Conservation (phyloP, 495 filamentous ascomycete genomes). For the Trichodelitschia bisporula region DNA sequence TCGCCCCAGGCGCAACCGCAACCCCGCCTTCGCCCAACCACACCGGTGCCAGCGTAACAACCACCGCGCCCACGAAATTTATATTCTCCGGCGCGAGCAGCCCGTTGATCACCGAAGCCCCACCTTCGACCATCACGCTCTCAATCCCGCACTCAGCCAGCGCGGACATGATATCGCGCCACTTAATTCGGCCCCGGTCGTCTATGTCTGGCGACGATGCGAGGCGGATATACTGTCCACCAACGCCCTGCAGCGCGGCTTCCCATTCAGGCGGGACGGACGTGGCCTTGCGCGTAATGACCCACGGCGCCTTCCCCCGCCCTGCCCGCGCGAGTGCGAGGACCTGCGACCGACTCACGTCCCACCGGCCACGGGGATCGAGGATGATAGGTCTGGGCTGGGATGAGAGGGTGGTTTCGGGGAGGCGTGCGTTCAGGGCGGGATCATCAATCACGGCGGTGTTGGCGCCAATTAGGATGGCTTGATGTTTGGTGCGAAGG, state of each 20-base stretch:
- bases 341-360: slow-evolving; percentile 29
- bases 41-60: slow-evolving; percentile 2
- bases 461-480: slow-evolving; percentile 62
- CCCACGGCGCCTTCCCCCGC: slow-evolving; percentile 45
- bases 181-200: too few relatives aligned
- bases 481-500: slow-evolving; percentile 56
- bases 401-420: slow-evolving; percentile 25
- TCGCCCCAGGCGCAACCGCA: not conserved
- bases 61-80: slow-evolving; percentile 1
- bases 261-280: too few relatives aligned
- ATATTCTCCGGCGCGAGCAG: not conserved
- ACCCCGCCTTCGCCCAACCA: slow-evolving; percentile 1
- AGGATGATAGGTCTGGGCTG: slow-evolving; percentile 63
- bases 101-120: slow-evolving; percentile 1
- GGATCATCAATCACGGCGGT: slow-evolving; percentile 75
- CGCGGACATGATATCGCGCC: slow-evolving; percentile 34
- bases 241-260: slow-evolving; percentile 24
- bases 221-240: slow-evolving; percentile 24
- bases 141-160: slow-evolving; percentile 13
- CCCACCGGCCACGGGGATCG: slow-evolving; percentile 50
- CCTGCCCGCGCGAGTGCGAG: slow-evolving; percentile 36
- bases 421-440: slow-evolving; percentile 51
- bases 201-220: too few relatives aligned
- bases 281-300: slow-evolving; percentile 28
- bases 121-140: slow-evolving; percentile 3